Evolutionary conservation across 2,329 filamentous ascomycete genomes (phyloP).

Genomic region (Sporothrix pallida): DNA sequence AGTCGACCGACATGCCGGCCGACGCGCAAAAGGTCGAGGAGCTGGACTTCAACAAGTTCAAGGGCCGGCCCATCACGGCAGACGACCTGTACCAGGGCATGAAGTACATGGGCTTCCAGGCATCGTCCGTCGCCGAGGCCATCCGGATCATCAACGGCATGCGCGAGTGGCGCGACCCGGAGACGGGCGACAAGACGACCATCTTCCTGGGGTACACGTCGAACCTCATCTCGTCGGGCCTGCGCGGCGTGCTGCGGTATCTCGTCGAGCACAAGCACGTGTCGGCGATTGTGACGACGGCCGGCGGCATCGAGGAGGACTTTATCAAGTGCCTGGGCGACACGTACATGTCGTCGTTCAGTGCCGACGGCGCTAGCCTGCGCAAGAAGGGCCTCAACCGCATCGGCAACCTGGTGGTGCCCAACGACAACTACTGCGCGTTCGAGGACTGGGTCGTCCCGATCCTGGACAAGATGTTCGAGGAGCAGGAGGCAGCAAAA

Average conservation of each 20-base stretch:
- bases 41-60: conserved; percentile 87
- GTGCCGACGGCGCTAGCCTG: conserved; percentile 74
- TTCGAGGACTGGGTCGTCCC: conserved; percentile 98
- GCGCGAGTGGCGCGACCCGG: conserved; percentile 82
- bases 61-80: conserved; percentile 76
- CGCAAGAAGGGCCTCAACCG: conserved; percentile 88
- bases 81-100: conserved; percentile 83
- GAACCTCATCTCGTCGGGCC: conserved; percentile 94
- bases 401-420: conserved; percentile 93
- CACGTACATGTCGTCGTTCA: conserved; percentile 91
- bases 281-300: conserved; percentile 91
- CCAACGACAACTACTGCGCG: conserved; percentile 95
- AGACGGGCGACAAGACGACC: conserved; percentile 79
- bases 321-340: conserved; percentile 97
- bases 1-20: conserved; percentile 80
- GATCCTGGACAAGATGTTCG: conserved; percentile 91
- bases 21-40: conserved; percentile 83
- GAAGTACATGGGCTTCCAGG: conserved; percentile 79
- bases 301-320: conserved; percentile 94
- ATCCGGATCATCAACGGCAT: conserved; percentile 94
- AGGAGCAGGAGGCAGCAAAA: conserved; percentile 79
- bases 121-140: conserved; percentile 78
- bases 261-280: conserved; percentile 92
- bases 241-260: conserved; percentile 89
- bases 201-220: conserved; percentile 98